These are phyloP conservation scores for Fusarium sp. DNA, from an alignment of 2,329 filamentous ascomycete genomes.

Conservation along the genomic window DNA sequence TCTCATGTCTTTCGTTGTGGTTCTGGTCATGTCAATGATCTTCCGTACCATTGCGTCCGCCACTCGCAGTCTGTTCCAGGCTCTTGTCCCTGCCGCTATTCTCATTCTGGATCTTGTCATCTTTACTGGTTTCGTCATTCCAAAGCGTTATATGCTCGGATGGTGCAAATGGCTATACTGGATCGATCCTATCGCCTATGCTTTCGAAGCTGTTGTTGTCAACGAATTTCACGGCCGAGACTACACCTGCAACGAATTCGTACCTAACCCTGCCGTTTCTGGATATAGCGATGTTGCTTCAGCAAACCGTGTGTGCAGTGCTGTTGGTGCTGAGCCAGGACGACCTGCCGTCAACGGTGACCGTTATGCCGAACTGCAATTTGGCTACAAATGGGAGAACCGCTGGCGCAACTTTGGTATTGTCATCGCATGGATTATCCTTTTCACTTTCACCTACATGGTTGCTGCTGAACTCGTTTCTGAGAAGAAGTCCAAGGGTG, in stretches of 20 bases:
- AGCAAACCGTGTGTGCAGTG: conserved; percentile 58
- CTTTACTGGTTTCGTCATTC: conserved; percentile 77
- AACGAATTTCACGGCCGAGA: conserved; percentile 81
- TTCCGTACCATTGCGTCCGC: conserved; percentile 58
- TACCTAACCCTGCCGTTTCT: conserved; percentile 53
- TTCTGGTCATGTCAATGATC: conserved; percentile 76
- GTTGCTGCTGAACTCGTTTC: conserved; percentile 74
- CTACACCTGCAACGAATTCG: conserved; percentile 65
- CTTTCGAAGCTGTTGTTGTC: conserved; percentile 83
- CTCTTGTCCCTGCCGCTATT: conserved; percentile 47
- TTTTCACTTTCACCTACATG: conserved; percentile 73
- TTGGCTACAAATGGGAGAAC: conserved; percentile 68
- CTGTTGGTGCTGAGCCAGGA: conserved; percentile 62
- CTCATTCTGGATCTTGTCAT: conserved; percentile 63
- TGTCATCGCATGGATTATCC: conserved; percentile 72
- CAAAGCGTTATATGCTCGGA: conserved; percentile 75
- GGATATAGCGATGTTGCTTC: conserved; percentile 46
- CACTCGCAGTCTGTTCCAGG: conserved; percentile 48
- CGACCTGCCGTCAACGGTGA: conserved; percentile 59
- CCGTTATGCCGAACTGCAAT: conserved; percentile 56
- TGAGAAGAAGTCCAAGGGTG: conserved; percentile 78
- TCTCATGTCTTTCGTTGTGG: conserved; percentile 78
- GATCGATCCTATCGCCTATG: conserved; percentile 82
- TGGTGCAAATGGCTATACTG: conserved; percentile 91
- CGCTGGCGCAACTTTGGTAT: conserved; percentile 81